Evolutionary conservation across 345 rosid genomes (phyloP), one percentile per base, ranked within the genome.

Genomic region (Physaria fendleri): DNA sequence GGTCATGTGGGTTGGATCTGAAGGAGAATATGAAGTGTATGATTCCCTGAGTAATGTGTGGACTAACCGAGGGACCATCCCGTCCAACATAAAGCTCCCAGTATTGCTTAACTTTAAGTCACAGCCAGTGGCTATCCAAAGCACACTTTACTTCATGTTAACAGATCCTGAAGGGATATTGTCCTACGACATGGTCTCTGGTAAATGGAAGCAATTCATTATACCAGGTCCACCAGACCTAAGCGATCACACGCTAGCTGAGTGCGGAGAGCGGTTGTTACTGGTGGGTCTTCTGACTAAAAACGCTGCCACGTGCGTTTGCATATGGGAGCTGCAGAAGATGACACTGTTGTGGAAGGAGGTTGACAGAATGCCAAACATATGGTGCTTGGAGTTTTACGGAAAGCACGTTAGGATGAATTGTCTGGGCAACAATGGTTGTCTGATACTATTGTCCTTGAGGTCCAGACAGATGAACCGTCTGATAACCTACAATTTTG

Each of bases 331-430:
- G 85, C 94, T 93, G 82, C 99, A 93, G 79, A 93, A 80, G 82
- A 93, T 93, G 99, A 89, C 94, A 33, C 84, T 93, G 74, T 75
- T 93, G 83, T 93, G 99, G 99, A 93, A 85, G 99, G 99, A 93
- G 99, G 99, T 93, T 80, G 99, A 93, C 97, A 93, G 99, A 93
- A 89, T 93, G 97, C 97, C 99, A 93, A 93, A 89, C 72, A 73
- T 83, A 76, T 85, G 89, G 99, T 89, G 97, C 99, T 87, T 93
- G 74, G 99, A 93, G 64, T 89, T 93, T 81, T 93, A 93, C 10
- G 97, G 99, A 77, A 89, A 85, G 99, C 97, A 93, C 94, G 74
- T 87, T 54, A 82, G 84, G 71, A 93, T 93, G 99, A 89, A 85
- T 74, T 93, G 99, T 83, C 74, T 93, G 78, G 99, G 99, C 83